Conservation (phyloP, 768 basidiomycete species). For the Bullera alba region DNA sequence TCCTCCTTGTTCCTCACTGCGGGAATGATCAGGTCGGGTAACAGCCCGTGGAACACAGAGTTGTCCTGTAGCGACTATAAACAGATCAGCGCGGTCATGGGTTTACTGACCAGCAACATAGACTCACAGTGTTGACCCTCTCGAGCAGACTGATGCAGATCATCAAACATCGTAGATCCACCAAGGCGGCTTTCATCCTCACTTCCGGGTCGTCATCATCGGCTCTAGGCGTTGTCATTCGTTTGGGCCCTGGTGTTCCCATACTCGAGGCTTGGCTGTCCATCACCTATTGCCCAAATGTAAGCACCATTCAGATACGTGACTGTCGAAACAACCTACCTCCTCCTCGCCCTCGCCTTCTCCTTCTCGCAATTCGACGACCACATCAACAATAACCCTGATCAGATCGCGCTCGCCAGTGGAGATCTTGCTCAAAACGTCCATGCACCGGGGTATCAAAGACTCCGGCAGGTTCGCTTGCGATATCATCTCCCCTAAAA, state of each 20-base stretch:
- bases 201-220: slow-evolving; percentile 53
- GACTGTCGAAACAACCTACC: not conserved
- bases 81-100: not conserved
- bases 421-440: slow-evolving; percentile 68
- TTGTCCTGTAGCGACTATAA: slow-evolving; percentile 55
- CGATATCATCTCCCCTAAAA: slow-evolving; percentile 69
- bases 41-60: slow-evolving; percentile 60
- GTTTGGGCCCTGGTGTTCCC: slow-evolving; percentile 36
- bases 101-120: not conserved
- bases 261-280: slow-evolving; percentile 29
- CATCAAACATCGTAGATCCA: slow-evolving; percentile 67
- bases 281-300: slow-evolving; percentile 36
- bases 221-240: slow-evolving; percentile 9
- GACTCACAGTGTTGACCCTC: slow-evolving; percentile 70
- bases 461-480: slow-evolving; percentile 62
- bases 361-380: slow-evolving; percentile 66
- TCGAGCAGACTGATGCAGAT: slow-evolving; percentile 79
- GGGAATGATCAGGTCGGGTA: slow-evolving; percentile 81
- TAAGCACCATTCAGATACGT: slow-evolving; percentile 12
- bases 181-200: slow-evolving; percentile 54
- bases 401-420: slow-evolving; percentile 75
- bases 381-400: slow-evolving; percentile 76
- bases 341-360: slow-evolving; percentile 30
- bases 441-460: slow-evolving; percentile 68
- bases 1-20: slow-evolving; percentile 78